Evolutionary conservation across 1,284 basidiomycete genomes (phyloP).

Genomic region (Marasmius tenuissimus): DNA sequence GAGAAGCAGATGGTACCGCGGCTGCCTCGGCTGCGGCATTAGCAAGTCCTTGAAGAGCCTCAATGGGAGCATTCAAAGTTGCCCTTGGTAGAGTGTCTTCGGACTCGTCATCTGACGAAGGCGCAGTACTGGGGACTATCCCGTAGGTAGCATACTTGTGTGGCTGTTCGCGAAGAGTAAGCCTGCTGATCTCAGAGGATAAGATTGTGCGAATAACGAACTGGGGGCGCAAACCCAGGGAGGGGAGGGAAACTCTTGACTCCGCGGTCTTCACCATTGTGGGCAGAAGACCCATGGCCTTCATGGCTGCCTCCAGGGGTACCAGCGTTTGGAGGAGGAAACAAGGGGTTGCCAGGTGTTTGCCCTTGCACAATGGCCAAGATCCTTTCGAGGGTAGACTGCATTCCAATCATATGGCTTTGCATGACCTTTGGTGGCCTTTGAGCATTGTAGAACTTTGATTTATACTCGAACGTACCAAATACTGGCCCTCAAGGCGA

Average conservation of each 20-base stretch:
- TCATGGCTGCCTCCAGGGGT: not conserved
- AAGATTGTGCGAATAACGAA: conserved; percentile 35
- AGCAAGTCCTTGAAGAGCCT: conserved; percentile 88
- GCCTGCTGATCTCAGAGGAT: conserved; percentile 17
- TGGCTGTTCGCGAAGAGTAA: conserved; percentile 44
- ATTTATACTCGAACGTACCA: conserved; percentile 45
- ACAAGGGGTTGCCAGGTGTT: conserved; percentile 29
- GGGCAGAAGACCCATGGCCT: not conserved
- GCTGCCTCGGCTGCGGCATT: conserved; percentile 93
- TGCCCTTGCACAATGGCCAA: conserved; percentile 65
- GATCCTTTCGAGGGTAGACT: conserved; percentile 81
- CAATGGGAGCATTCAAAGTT: conserved; percentile 86
- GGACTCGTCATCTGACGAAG: conserved; percentile 86
- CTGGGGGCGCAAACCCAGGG: conserved; percentile 88
- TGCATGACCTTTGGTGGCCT: conserved; percentile 68
- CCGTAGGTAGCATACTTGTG: conserved; percentile 92
- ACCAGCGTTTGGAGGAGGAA: conserved; percentile 20
- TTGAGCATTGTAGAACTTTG: not conserved
- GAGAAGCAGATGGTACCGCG: conserved; percentile 54
- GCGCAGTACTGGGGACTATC: conserved; percentile 76
- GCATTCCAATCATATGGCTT: conserved; percentile 89
- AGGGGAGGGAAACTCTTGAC: conserved; percentile 69
- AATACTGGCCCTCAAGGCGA: conserved; percentile 80
- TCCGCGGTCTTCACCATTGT: conserved; percentile 27
- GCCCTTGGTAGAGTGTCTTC: conserved; percentile 83